Conservation (phyloP, 140 eudicot genomes). For the Flaveria floridana region DNA sequence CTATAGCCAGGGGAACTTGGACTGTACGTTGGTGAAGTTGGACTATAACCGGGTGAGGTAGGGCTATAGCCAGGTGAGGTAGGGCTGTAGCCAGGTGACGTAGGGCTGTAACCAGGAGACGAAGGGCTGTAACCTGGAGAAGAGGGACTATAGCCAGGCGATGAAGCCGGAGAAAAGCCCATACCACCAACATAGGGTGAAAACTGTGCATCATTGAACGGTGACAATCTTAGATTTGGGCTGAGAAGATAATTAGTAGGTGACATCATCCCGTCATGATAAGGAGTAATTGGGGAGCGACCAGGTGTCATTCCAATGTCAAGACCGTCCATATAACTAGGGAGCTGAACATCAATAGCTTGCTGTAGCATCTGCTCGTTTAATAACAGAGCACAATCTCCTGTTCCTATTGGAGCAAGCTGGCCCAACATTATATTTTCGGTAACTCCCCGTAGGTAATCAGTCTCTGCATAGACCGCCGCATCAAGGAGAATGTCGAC, state of each 20-base stretch:
- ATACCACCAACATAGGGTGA: constrained; percentile 88
- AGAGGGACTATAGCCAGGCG: constrained; percentile 76
- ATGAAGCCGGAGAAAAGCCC: constrained; percentile 83
- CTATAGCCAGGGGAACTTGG: constrained; percentile 88
- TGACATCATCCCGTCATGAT: constrained; percentile 83
- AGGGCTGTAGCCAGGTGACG: constrained; percentile 71
- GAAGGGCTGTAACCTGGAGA: constrained; percentile 78
- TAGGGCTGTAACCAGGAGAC: constrained; percentile 89
- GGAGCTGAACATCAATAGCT: constrained; percentile 87
- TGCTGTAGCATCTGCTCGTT: constrained; percentile 88
- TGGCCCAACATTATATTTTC: constrained; percentile 95
- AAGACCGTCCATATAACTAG: constrained; percentile 90
- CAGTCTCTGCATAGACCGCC: constrained; percentile 88
- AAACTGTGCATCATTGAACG: constrained; percentile 75
- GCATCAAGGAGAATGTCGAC: constrained; percentile 97
- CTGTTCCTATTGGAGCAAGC: constrained; percentile 97
- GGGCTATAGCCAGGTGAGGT: constrained; percentile 79
- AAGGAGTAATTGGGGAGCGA: constrained; percentile 71
- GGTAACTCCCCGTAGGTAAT: constrained; percentile 80
- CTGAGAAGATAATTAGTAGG: constrained; percentile 72
- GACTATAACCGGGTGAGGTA: constrained; percentile 75
- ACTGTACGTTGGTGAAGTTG: constrained; percentile 82
- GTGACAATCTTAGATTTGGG: constrained; percentile 79
- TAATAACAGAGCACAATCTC: constrained; percentile 72
- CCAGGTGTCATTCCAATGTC: constrained; percentile 95